These are phyloP conservation scores for Nicotiana noctiflora DNA, from an alignment of 257 asterid genomes.

Conservation along the genomic window DNA sequence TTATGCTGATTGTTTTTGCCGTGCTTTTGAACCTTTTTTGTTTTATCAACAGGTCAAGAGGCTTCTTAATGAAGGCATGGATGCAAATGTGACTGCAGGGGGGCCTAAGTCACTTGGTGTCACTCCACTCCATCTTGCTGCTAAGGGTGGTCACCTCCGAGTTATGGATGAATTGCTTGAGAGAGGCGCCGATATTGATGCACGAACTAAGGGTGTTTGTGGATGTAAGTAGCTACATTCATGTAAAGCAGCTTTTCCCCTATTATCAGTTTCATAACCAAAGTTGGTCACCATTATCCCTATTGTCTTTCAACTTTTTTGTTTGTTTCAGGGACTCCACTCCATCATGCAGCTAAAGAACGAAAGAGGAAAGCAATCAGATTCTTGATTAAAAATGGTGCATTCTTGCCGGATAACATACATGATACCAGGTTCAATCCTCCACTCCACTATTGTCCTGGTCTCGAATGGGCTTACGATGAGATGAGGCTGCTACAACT, in stretches of 20 bases:
- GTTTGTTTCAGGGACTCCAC: slow-evolving; percentile 81
- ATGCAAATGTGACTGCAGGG: slow-evolving; percentile 83
- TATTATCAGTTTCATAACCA: neutral
- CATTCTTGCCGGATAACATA: slow-evolving; percentile 83
- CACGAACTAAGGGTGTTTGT: slow-evolving; percentile 93
- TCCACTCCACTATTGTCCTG: slow-evolving; percentile 93
- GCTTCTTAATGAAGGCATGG: slow-evolving; percentile 78
- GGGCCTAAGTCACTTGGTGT: slow-evolving; percentile 87
- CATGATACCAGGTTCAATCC: slow-evolving; percentile 93
- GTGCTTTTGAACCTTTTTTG: neutral
- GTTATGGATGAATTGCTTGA: slow-evolving; percentile 88
- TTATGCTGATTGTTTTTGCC: neutral
- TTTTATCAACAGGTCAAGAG: slow-evolving; percentile 51
- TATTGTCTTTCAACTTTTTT: neutral
- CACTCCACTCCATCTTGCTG: slow-evolving; percentile 98
- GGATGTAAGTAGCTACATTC: slow-evolving; percentile 44
- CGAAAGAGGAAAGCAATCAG: slow-evolving; percentile 70
- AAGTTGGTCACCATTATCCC: neutral
- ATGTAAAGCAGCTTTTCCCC: neutral
- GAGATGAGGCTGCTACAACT: slow-evolving; percentile 51
- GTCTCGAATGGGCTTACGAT: slow-evolving; percentile 97
- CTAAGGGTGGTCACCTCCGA: slow-evolving; percentile 86
- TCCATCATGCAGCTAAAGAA: slow-evolving; percentile 94
- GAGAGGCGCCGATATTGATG: slow-evolving; percentile 89
- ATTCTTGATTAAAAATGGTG: slow-evolving; percentile 79